Evolutionary conservation across 495 filamentous ascomycete genomes (phyloP).

Genomic region (Lepidopterella palustris): DNA sequence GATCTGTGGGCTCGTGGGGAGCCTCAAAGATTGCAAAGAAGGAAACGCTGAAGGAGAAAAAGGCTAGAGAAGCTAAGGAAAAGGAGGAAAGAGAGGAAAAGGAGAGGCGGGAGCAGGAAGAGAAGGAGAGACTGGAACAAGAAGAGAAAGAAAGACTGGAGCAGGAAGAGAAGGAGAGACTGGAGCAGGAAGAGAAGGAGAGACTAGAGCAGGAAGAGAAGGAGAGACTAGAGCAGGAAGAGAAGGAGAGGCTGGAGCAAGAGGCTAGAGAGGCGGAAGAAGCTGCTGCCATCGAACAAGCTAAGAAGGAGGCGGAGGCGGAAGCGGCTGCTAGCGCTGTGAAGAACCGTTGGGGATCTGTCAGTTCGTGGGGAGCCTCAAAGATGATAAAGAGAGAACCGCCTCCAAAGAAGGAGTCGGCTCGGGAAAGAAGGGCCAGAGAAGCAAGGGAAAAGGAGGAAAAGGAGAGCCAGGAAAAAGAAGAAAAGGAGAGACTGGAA

Average conservation of each 20-base stretch:
- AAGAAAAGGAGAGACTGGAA: conserved; percentile 8
- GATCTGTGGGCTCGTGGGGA: conserved; percentile 2
- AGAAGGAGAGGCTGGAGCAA: conserved; percentile 7
- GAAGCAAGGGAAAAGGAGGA: conserved; percentile 1
- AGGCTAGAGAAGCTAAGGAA: conserved; percentile 1
- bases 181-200: conserved; percentile 16
- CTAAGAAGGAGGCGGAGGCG: conserved; percentile 2
- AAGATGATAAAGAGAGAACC: conserved; percentile 16
- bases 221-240: conserved; percentile 7
- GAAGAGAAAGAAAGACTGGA: conserved; percentile 10
- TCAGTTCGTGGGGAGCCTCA: conserved; percentile 2
- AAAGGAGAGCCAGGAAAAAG: conserved; percentile 8
- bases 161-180: conserved; percentile 12
- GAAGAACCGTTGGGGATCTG: conserved; percentile 11
- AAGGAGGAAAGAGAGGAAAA: conserved; percentile 6
- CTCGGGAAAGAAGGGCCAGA: conserved; percentile 8
- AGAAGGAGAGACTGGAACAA: conserved; percentile 8
- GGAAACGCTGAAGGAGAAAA: conserved; percentile 7
- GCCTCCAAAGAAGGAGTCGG: conserved; percentile 16
- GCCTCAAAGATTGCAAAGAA: conserved; percentile 15
- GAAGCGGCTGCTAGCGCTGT: conserved; percentile 13
- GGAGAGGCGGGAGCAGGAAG: conserved; percentile 13
- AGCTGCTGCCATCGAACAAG: conserved; percentile 12
- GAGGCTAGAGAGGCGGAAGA: conserved; percentile 26
- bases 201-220: conserved; percentile 10